Evolutionary conservation across 345 rosid species (phyloP).

Genomic region (Geranium rotundifolium): DNA sequence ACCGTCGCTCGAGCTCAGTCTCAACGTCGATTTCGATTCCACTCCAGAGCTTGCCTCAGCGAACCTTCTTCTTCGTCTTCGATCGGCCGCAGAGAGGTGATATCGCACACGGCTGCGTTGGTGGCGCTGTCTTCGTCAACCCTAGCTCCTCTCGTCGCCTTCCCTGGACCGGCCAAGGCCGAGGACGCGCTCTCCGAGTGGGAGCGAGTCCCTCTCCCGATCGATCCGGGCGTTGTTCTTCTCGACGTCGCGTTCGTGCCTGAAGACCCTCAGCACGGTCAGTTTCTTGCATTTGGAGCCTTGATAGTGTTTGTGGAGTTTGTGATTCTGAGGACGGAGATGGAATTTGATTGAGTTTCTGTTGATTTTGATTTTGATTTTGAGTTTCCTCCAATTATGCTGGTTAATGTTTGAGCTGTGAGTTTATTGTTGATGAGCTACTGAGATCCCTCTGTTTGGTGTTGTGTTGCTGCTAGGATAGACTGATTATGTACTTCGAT

Average conservation of each 20-base stretch:
- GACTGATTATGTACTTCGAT: too few relatives aligned
- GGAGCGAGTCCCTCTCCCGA: slow-evolving; percentile 66
- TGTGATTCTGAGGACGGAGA: neutral
- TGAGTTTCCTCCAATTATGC: too few relatives aligned
- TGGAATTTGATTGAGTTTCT: neutral
- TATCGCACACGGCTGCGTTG: slow-evolving; percentile 9
- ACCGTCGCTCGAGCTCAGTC: slow-evolving; percentile 15
- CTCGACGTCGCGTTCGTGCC: slow-evolving; percentile 90
- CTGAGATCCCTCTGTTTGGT: neutral
- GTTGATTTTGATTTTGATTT: too few relatives aligned
- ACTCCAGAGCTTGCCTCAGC: slow-evolving; percentile 26
- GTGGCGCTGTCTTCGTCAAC: slow-evolving; percentile 19
- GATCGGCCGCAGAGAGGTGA: slow-evolving; percentile 28
- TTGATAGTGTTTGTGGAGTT: neutral
- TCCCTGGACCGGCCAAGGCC: slow-evolving; percentile 22
- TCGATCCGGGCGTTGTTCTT: slow-evolving; percentile 90
- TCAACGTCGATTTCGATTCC: slow-evolving; percentile 17
- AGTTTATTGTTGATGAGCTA: neutral
- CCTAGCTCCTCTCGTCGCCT: slow-evolving; percentile 16
- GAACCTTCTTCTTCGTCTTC: slow-evolving; percentile 12
- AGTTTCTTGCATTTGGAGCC: neutral
- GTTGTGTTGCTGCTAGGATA: slow-evolving; percentile 28
- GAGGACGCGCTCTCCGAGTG: slow-evolving; percentile 65
- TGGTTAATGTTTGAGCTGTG: too few relatives aligned
- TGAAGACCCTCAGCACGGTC: slow-evolving; percentile 60